These are phyloP conservation scores for Scytalidium sp. DNA, from an alignment of 2,329 filamentous ascomycete species.

Conservation along the genomic window DNA sequence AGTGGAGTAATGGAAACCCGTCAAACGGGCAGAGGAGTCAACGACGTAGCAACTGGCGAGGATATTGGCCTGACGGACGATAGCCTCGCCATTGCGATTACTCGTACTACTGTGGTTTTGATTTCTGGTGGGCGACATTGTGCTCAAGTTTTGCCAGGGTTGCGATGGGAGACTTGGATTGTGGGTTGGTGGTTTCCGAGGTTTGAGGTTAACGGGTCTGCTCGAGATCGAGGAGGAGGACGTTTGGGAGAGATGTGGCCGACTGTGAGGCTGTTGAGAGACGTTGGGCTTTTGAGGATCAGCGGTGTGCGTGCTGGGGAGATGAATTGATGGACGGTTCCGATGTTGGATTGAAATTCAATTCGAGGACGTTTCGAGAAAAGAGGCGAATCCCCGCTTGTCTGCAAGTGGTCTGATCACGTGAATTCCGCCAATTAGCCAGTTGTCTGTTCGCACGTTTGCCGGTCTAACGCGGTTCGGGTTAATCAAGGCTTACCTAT, in stretches of 20 bases:
- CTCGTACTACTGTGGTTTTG: constrained; percentile 58
- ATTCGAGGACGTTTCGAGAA: neutral
- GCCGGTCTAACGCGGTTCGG: neutral
- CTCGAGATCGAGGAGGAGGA: neutral
- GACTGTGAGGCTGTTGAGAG: too few species aligned
- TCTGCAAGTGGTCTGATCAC: neutral
- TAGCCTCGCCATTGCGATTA: constrained; percentile 65
- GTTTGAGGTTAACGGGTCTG: neutral
- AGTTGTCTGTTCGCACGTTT: neutral
- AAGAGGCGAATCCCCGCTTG: neutral
- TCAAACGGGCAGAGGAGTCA: constrained; percentile 67
- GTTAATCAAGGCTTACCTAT: too few species aligned
- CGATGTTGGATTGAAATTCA: neutral
- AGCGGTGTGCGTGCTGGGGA: neutral
- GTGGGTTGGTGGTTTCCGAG: neutral
- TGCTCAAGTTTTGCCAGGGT: constrained; percentile 25
- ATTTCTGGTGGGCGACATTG: constrained; percentile 31
- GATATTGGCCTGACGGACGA: constrained; percentile 63
- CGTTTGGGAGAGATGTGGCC: neutral
- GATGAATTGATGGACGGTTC: neutral
- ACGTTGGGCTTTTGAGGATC: neutral
- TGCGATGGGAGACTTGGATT: constrained; percentile 10
- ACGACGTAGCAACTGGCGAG: constrained; percentile 91
- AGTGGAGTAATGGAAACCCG: constrained; percentile 94
- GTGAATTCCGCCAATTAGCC: neutral